phyloP scores from a whole-genome alignment of 331 rosid genomes.

The Spiraea crenata region DNA sequence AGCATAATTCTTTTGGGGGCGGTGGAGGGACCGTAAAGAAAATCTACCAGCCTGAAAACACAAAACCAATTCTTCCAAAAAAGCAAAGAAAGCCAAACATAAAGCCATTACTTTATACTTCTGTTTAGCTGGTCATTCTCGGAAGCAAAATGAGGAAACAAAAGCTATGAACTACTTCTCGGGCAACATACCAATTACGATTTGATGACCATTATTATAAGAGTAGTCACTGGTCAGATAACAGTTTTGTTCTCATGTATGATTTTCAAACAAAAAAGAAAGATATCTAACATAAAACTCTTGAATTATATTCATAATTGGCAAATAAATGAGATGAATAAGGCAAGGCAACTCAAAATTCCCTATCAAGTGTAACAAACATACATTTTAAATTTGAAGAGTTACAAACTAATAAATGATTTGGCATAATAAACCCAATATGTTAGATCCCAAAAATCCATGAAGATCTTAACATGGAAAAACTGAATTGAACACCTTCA shows the following conservation, averaged over 20 bases:
- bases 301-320: constrained; percentile 10
- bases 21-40: not conserved
- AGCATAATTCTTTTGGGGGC: not conserved
- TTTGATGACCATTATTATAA: not conserved
- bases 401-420: not conserved
- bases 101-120: not conserved
- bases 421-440: constrained; percentile 6
- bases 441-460: constrained; percentile 26
- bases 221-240: constrained; percentile 1
- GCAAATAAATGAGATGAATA: constrained; percentile 7
- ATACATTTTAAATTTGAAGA: constrained; percentile 14
- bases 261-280: not conserved
- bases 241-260: constrained; percentile 11
- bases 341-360: constrained; percentile 12
- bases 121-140: not conserved
- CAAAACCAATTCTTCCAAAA: not conserved
- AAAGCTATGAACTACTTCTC: not conserved
- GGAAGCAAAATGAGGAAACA: constrained; percentile 2
- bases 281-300: not conserved
- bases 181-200: constrained; percentile 10
- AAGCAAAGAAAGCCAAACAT: not conserved
- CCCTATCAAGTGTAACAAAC: constrained; percentile 4
- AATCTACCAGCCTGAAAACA: not conserved
- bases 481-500: constrained; percentile 1
- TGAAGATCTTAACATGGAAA: constrained; percentile 28